Conservation (phyloP, 495 filamentous ascomycete species). For the Extremus antarcticus region DNA sequence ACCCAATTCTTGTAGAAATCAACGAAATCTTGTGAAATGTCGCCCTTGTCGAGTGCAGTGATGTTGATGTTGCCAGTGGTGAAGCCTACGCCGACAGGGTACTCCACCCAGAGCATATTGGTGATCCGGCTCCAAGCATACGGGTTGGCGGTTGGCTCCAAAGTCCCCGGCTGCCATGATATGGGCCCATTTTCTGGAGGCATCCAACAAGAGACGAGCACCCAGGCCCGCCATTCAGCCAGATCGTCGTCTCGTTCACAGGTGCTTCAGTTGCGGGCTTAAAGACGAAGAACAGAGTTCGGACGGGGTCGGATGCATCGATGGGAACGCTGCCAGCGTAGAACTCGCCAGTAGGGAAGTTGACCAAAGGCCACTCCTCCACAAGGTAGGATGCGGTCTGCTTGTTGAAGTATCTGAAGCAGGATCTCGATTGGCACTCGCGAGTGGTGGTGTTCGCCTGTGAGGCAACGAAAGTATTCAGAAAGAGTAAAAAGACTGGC, state of each 20-base stretch:
- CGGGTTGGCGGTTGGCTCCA: conserved; percentile 42
- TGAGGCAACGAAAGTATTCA: not conserved
- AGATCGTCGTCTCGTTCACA: conserved; percentile 23
- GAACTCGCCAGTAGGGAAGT: conserved; percentile 11
- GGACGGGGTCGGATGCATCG: conserved; percentile 22
- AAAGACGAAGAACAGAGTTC: conserved; percentile 39
- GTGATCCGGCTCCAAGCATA: conserved; percentile 51
- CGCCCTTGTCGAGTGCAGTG: conserved; percentile 39
- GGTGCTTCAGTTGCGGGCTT: conserved; percentile 10
- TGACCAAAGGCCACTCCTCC: not conserved
- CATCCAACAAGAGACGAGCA: conserved; percentile 29
- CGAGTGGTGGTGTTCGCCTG: not conserved
- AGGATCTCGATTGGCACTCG: not conserved
- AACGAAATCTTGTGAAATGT: conserved; percentile 40
- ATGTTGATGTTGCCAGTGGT: conserved; percentile 40
- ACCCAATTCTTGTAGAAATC: conserved; percentile 56
- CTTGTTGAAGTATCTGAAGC: not conserved
- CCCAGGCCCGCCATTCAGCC: conserved; percentile 22
- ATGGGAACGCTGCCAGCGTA: conserved; percentile 24
- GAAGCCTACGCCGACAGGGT: conserved; percentile 34
- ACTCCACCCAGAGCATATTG: conserved; percentile 51
- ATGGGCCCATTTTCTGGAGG: conserved; percentile 31
- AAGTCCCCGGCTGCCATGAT: conserved; percentile 9
- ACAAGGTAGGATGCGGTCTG: not conserved
- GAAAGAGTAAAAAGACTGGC: not conserved